A percentile compares a stretch with the other conserved stretches of the same genome.
phyloP scores from a whole-genome alignment of 495 filamentous ascomycete genomes.

The Rostrohypoxylon terebratum region DNA sequence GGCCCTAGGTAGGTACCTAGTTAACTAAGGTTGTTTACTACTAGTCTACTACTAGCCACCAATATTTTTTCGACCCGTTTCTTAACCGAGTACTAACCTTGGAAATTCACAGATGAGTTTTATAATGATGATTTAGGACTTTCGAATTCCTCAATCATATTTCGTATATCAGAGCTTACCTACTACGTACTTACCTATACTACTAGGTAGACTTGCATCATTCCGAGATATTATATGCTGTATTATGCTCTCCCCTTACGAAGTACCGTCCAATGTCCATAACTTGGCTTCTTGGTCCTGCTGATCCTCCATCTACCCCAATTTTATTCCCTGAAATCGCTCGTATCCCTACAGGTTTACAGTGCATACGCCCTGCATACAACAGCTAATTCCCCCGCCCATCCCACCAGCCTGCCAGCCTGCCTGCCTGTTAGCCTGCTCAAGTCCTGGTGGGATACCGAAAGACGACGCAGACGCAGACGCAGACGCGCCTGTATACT shows the following conservation, averaged over 20 bases:
- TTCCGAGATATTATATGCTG: not conserved
- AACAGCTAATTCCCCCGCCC: not conserved
- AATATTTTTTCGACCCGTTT: conserved; percentile 5
- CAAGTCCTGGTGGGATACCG: conserved; percentile 13
- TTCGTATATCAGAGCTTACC: too few species aligned
- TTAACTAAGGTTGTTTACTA: too few species aligned
- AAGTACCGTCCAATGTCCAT: too few species aligned
- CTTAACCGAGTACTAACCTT: not conserved
- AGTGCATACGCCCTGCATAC: not conserved
- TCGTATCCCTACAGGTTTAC: conserved; percentile 11
- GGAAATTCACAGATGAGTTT: not conserved
- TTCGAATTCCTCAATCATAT: not conserved
- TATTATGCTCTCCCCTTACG: not conserved
- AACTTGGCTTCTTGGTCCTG: not conserved
- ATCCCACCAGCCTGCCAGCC: conserved; percentile 3
- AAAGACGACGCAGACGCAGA: not conserved
- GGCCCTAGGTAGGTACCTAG: too few species aligned
- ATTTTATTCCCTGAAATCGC: conserved; percentile 6
- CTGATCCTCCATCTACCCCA: not conserved
- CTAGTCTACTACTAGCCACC: too few species aligned
- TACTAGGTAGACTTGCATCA: not conserved
- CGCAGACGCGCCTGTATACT: not conserved
- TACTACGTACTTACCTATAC: too few species aligned
- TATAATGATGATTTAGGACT: not conserved
- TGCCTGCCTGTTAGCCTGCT: too few species aligned